Evolutionary conservation across 164 flowering plant species (phyloP).

Genomic region (Piper longum): DNA sequence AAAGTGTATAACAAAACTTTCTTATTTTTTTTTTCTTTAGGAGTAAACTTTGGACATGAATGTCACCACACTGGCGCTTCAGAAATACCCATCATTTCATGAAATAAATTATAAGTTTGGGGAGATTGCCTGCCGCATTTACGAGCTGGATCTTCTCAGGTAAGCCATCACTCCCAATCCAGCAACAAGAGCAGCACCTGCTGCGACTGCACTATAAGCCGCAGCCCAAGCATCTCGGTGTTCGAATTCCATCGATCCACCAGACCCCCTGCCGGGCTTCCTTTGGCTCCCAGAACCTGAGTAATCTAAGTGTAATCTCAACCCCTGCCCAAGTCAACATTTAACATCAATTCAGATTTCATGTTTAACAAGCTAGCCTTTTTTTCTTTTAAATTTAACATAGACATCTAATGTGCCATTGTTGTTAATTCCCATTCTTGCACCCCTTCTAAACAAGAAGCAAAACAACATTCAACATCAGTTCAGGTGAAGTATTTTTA

Average conservation of each 20-base stretch:
- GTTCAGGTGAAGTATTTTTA: no score
- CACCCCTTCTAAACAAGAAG: no score
- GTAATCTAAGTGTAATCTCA: conserved; percentile 74
- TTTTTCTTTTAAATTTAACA: no score
- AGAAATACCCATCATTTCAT: background rate
- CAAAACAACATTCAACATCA: no score
- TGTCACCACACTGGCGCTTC: no score
- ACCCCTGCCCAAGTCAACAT: conserved; percentile 35
- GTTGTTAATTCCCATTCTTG: no score
- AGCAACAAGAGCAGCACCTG: conserved; percentile 48
- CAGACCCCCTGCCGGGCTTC: conserved; percentile 14
- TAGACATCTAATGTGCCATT: no score
- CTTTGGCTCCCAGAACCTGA: conserved; percentile 26
- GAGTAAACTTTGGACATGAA: no score
- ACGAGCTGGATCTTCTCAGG: conserved; percentile 39
- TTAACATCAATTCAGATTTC: conserved; percentile 3
- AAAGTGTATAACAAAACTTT: no score
- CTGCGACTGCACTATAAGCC: conserved; percentile 42
- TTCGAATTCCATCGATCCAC: conserved; percentile 36
- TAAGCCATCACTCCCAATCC: conserved; percentile 42
- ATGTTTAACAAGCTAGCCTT: background rate
- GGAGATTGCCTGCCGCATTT: background rate
- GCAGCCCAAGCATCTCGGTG: conserved; percentile 50
- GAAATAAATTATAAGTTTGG: background rate
- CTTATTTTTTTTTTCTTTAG: no score